Conservation (phyloP, 441 rosid species). For the Mallotus repandus region DNA sequence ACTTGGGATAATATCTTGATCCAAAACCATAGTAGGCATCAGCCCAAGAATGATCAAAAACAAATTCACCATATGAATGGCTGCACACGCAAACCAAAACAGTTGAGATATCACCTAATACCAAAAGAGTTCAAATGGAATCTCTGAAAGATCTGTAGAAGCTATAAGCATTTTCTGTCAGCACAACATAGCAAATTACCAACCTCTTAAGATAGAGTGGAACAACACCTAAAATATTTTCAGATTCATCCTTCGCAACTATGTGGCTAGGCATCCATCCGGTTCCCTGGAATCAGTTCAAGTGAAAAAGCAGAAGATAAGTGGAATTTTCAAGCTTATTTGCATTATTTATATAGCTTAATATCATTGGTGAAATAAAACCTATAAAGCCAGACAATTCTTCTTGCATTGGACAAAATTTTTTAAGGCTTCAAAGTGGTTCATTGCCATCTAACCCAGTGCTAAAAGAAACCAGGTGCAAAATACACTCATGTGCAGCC, state of each 20-base stretch:
- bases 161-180: conserved; percentile 18
- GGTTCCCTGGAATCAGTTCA: conserved; percentile 59
- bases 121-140: conserved; percentile 14
- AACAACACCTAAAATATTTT: conserved; percentile 69
- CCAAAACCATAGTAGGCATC: conserved; percentile 93
- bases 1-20: conserved; percentile 86
- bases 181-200: conserved; percentile 28
- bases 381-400: background rate
- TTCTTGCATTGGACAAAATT: background rate
- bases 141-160: conserved; percentile 11
- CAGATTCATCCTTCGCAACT: conserved; percentile 74
- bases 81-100: conserved; percentile 45
- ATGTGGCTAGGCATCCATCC: conserved; percentile 90
- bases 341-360: background rate
- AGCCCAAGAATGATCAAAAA: conserved; percentile 95
- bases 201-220: conserved; percentile 98
- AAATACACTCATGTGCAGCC: background rate
- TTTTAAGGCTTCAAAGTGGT: background rate
- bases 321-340: conserved; percentile 1
- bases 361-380: background rate
- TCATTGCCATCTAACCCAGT: background rate
- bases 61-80: conserved; percentile 97
- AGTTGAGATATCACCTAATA: conserved; percentile 21
- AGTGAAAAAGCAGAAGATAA: conserved; percentile 8
- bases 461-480: background rate